Base-by-base conservation (phyloP, 495 filamentous ascomycete species). In the Trichoderma erinaceum region DNA sequence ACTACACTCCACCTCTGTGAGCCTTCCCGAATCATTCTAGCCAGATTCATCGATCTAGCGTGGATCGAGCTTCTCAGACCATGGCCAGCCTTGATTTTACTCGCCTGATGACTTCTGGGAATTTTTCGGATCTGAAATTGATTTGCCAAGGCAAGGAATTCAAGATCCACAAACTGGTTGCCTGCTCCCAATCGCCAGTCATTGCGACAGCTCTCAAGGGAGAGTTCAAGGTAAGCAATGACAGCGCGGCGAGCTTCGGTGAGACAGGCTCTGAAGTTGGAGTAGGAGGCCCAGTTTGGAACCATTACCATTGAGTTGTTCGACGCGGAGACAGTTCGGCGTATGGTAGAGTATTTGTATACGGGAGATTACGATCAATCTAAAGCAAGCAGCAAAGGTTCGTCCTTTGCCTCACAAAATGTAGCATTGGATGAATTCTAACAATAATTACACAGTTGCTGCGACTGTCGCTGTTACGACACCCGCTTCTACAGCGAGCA, bases 91-190 rank as follows among this genome's bases (percentile, higher is more conserved):
- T 75, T 67, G 58, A 71, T 64, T 64, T 65, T 67, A 18, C 3
- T 11, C 8, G 12, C 23, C 4, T 64, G 35, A 21, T 64, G 35
- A 21, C 21, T 7, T 67, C 71, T 0, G 71, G 71, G 2, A 65
- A 73, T 61, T 73, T 68, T 66, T 71, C 71, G 35, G 71, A 73
- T 32, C 48, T 73, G n/a, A 71, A 63, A 13, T 44, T 73, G 11
- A 48, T 63, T 4, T 69, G 70, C 38, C 58, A 58, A 13, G 35
- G n/a, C 13, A 18, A 38, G 7, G 32, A 52, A 16, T 73, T 70
- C 70, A 71, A 68, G 8, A 68, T 66, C 0, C 71, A 73, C 35
- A 71, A 71, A 41, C 65, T 70, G 4, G 27, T 73, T 27, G 63
- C 71, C 4, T 68, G 65, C 27, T 48, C 68, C 2, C 71, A 73